A percentile compares a stretch with the other conserved stretches of the same genome.
phyloP scores from a whole-genome alignment of 768 basidiomycete genomes.

The Hirschioporus abietinus region DNA sequence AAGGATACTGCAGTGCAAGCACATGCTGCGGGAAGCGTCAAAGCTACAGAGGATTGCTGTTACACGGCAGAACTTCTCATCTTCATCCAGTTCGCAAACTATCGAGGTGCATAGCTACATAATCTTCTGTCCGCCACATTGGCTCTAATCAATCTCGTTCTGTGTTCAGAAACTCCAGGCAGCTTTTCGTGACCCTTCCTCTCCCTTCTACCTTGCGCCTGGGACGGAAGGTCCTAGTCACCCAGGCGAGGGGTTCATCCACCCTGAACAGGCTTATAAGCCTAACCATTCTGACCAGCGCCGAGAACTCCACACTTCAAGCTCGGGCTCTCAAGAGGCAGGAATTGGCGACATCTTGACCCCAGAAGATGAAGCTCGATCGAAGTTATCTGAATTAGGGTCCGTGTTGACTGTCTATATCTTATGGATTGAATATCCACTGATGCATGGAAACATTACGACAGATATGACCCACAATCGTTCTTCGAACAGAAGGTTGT shows the following conservation, averaged over 20 bases:
- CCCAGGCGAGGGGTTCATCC: conserved; percentile 36
- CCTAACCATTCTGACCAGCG: conserved; percentile 1
- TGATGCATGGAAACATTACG: neutral
- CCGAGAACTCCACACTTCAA: conserved; percentile 4
- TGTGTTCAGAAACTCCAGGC: conserved; percentile 50
- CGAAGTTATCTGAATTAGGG: conserved; percentile 40
- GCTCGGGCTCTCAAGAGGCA: neutral
- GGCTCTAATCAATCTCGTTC: neutral
- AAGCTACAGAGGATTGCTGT: neutral
- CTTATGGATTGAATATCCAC: neutral
- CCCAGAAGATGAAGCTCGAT: conserved; percentile 32
- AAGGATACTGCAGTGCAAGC: neutral
- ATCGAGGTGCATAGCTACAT: neutral
- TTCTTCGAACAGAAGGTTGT: conserved; percentile 75
- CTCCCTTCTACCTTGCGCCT: conserved; percentile 60
- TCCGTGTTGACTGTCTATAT: conserved; percentile 14
- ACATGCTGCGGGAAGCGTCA: neutral
- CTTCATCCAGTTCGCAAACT: neutral
- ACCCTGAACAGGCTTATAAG: conserved; percentile 3
- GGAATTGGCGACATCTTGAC: conserved; percentile 3
- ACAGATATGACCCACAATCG: conserved; percentile 45
- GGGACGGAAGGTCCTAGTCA: conserved; percentile 55
- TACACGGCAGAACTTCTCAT: neutral
- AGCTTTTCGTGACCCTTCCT: conserved; percentile 56
- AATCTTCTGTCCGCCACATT: neutral